Conservation (phyloP, 1,284 basidiomycete genomes). For the Trametes hirsuta region DNA sequence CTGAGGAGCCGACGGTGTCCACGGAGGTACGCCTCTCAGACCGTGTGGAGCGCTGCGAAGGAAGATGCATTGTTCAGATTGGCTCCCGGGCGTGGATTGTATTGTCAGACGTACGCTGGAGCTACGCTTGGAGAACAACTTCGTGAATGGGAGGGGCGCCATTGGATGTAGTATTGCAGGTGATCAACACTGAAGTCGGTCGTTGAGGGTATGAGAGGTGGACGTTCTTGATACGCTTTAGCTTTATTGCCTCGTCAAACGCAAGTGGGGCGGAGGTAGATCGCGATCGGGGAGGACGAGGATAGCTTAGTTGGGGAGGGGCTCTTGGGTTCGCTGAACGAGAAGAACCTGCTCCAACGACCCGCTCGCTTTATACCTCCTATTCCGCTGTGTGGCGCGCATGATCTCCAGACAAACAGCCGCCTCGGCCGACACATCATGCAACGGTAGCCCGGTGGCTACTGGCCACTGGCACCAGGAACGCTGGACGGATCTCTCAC, state of each 20-base stretch:
- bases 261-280: not conserved
- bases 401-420: constrained; percentile 1
- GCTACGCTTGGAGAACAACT: constrained; percentile 20
- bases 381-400: not conserved
- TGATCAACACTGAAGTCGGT: constrained; percentile 6
- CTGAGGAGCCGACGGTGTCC: constrained; percentile 16
- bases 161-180: constrained; percentile 1
- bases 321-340: constrained; percentile 2
- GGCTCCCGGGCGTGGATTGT: not conserved
- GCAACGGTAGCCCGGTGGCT: not conserved
- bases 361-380: constrained; percentile 10
- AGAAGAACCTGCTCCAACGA: not conserved
- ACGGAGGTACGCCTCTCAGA: constrained; percentile 18
- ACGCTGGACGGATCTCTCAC: constrained; percentile 2
- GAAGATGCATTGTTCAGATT: not conserved
- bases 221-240: not conserved
- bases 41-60: constrained; percentile 8
- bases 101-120: constrained; percentile 15
- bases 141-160: constrained; percentile 19
- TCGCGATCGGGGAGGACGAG: not conserved
- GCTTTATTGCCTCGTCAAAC: not conserved
- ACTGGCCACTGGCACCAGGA: not conserved
- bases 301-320: not conserved
- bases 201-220: not conserved
- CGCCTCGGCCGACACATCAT: not conserved